Conservation (phyloP, 164 flowering plant species). For the Stephania cephalantha region DNA sequence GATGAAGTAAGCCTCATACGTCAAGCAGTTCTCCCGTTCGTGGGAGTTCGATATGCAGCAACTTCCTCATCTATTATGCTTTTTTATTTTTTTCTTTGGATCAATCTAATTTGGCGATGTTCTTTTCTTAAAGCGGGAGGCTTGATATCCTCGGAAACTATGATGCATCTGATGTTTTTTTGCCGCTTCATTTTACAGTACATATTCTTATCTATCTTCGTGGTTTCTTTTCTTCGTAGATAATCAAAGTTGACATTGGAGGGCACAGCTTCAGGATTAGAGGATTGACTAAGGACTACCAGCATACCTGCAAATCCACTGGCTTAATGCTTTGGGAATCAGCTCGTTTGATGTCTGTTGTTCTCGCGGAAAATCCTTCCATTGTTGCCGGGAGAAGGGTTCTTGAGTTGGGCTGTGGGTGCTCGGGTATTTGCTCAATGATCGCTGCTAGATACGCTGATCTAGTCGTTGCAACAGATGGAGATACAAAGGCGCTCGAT, state of each 20-base stretch:
- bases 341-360: constrained; percentile 76
- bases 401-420: constrained; percentile 85
- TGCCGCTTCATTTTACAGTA: neutral
- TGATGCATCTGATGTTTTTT: neutral
- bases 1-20: constrained; percentile 47
- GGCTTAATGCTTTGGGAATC: constrained; percentile 99
- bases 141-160: neutral
- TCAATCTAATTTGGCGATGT: neutral
- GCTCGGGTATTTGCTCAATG: constrained; percentile 87
- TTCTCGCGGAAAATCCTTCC: constrained; percentile 61
- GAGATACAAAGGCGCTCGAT: constrained; percentile 59
- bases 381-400: constrained; percentile 67
- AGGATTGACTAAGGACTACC: constrained; percentile 62
- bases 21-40: neutral
- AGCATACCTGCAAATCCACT: constrained; percentile 96
- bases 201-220: constrained; percentile 3
- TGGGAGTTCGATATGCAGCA: neutral
- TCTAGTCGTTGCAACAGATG: constrained; percentile 80
- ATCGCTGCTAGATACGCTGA: constrained; percentile 60
- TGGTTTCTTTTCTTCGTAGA: constrained; percentile 24
- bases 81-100: neutral
- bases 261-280: constrained; percentile 49
- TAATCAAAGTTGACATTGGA: constrained; percentile 38
- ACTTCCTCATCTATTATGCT: neutral
- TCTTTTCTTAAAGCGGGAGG: neutral